Evolutionary conservation across 768 basidiomycete species (phyloP).

Genomic region (Kwoniella sp.): DNA sequence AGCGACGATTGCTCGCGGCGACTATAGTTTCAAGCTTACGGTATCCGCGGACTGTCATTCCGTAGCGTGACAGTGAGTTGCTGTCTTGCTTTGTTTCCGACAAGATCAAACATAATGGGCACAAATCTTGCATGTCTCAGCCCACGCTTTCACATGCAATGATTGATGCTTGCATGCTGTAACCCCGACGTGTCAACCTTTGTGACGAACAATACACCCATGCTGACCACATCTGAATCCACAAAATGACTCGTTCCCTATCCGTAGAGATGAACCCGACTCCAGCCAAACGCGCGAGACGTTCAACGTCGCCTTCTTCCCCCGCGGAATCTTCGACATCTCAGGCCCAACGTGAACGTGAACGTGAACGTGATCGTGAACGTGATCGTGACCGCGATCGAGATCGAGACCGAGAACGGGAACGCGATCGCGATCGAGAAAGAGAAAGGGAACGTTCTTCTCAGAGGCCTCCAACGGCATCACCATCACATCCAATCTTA

Average conservation of each 20-base stretch:
- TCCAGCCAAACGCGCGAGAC: constrained; percentile 26
- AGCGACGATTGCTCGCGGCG: not conserved
- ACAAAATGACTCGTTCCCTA: not conserved
- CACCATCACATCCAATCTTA: constrained; percentile 28
- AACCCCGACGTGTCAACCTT: not conserved
- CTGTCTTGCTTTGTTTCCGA: not conserved
- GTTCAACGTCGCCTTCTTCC: constrained; percentile 21
- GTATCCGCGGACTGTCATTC: not conserved
- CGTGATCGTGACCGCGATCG: not conserved
- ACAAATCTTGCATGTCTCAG: not conserved
- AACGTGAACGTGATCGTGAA: not conserved
- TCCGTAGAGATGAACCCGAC: constrained; percentile 25
- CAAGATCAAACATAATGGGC: not conserved
- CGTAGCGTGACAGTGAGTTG: not conserved
- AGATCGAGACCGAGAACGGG: not conserved
- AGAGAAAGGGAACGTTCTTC: not conserved
- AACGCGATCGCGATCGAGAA: not conserved
- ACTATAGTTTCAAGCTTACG: not conserved
- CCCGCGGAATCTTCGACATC: constrained; percentile 24
- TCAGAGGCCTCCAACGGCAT: constrained; percentile 21
- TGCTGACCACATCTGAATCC: not conserved
- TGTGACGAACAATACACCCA: not conserved
- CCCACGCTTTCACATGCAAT: not conserved
- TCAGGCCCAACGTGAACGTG: constrained; percentile 1
- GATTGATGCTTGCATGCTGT: not conserved